Base-by-base conservation (phyloP, 805 yeast genomes). In the Lachancea cidri region DNA sequence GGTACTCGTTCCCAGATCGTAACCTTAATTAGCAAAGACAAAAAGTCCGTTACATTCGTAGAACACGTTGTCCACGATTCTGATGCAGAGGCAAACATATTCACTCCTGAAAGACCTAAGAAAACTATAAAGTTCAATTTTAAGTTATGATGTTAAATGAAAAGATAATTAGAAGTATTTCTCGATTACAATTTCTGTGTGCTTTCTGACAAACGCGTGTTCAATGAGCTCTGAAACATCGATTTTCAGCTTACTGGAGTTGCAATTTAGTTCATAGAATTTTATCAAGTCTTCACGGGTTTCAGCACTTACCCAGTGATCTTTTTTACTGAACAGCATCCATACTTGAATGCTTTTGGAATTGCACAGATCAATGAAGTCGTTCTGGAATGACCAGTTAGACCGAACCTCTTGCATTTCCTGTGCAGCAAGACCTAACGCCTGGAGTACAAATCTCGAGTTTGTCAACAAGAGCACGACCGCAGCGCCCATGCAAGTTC, bases 1-100 rank as follows among this genome's bases (percentile, higher is more conserved):
- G 96, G 96, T 0, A 88, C 97, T 0, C 66, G 96, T 41, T 85
- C 96, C 0, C 96, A 88, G 58, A 86, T 95, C 0, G 74, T 87
- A 2, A 70, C 87, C 3, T 51, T 86, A 17, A 70, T 84, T 7
- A 77, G 76, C 53, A 71, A 68, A 29, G 43, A 54, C 30, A 70
- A 85, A 52, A 42, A 64, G 29, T 46, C 41, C 9, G 62, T 83
- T 16, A 72, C 73, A 36, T 85, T 83, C 58, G 65, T 74, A 11
- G 96, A 88, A 56, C 66, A 70, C 36, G 75, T 76, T 42, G 50
- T 83, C 15, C 83, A 81, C 50, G 62, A 70, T n/a, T 54, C 68
- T 9, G 80, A 76, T 51, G 55, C 59, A 5, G 62, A 60, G 31
- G 52, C 48, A 15, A 34, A 44, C 13, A 22, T 19, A 17, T 47